These are phyloP conservation scores for Xylaria polymorpha DNA, from an alignment of 2,329 filamentous ascomycete genomes.

Conservation along the genomic window DNA sequence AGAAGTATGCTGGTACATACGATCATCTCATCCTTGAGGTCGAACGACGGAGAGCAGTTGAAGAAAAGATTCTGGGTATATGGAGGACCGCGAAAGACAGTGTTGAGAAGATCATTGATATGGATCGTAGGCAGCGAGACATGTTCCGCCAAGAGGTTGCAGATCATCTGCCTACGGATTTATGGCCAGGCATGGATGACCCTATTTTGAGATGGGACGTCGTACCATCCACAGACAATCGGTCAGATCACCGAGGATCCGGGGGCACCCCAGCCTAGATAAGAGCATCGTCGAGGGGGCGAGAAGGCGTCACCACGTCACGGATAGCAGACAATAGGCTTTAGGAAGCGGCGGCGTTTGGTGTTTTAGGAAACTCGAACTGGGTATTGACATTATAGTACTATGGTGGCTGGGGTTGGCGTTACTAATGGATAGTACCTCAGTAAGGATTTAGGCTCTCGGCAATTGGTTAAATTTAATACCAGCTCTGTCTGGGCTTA, in stretches of 20 bases:
- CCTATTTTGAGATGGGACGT: constrained; percentile 66
- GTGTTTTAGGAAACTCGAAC: constrained; percentile 8
- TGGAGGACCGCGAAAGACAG: constrained; percentile 82
- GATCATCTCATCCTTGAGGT: constrained; percentile 86
- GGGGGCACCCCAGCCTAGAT: constrained; percentile 47
- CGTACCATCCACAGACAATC: constrained; percentile 53
- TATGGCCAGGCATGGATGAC: constrained; percentile 82
- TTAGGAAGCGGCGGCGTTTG: constrained; percentile 12
- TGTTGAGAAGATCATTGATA: constrained; percentile 78
- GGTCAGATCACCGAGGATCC: constrained; percentile 39
- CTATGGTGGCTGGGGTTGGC: constrained; percentile 11
- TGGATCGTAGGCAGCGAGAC: constrained; percentile 79
- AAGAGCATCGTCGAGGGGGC: constrained; percentile 33
- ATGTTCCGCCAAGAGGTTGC: constrained; percentile 84
- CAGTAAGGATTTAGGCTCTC: constrained; percentile 3
- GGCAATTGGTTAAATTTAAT: constrained; percentile 4
- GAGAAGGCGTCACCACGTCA: constrained; percentile 28
- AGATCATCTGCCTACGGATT: constrained; percentile 85
- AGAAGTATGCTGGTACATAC: constrained; percentile 86
- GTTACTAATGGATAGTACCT: constrained; percentile 9
- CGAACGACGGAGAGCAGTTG: constrained; percentile 76
- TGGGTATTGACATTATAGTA: constrained; percentile 9
- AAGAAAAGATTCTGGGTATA: constrained; percentile 78
- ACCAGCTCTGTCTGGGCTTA: not conserved
- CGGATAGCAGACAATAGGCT: constrained; percentile 23